These are phyloP conservation scores for Penicillium palitans DNA, from an alignment of 2,329 filamentous ascomycete genomes.

Conservation along the genomic window DNA sequence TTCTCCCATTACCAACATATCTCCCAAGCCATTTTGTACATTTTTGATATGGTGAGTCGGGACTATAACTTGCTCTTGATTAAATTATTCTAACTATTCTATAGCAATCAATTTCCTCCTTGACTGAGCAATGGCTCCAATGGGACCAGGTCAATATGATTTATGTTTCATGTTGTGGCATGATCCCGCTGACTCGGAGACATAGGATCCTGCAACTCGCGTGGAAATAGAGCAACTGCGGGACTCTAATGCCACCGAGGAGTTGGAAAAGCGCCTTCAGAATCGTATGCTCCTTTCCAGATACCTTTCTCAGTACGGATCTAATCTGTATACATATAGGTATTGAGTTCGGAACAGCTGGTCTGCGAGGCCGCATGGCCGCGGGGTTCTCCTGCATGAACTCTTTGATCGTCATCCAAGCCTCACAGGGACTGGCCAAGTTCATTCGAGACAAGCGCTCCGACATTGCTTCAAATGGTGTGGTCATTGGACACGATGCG, in stretches of 20 bases:
- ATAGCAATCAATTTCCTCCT: slow-evolving; percentile 38
- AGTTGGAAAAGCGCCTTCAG: slow-evolving; percentile 55
- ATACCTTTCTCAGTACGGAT: background rate
- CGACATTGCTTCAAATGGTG: slow-evolving; percentile 46
- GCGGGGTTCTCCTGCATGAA: slow-evolving; percentile 65
- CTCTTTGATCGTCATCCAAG: slow-evolving; percentile 60
- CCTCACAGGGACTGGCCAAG: slow-evolving; percentile 64
- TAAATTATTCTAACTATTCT: slow-evolving; percentile 5
- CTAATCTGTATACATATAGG: slow-evolving; percentile 30
- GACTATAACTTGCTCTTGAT: background rate
- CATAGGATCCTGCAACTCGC: slow-evolving; percentile 52
- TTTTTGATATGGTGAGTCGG: slow-evolving; percentile 26
- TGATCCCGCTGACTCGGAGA: slow-evolving; percentile 20
- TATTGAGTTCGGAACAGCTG: slow-evolving; percentile 64
- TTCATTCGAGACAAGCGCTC: slow-evolving; percentile 54
- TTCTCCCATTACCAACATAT: slow-evolving; percentile 7
- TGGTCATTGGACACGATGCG: slow-evolving; percentile 64
- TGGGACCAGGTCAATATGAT: slow-evolving; percentile 50
- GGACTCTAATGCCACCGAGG: slow-evolving; percentile 45
- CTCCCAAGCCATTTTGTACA: background rate
- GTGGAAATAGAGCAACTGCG: slow-evolving; percentile 57
- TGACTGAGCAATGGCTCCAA: slow-evolving; percentile 59
- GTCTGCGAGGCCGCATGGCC: slow-evolving; percentile 64
- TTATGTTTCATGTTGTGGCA: slow-evolving; percentile 9
- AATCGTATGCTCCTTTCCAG: slow-evolving; percentile 42